Percentiles rank a stretch among this genome's conserved stretches.
Evolutionary conservation across 352 stramenopile species (phyloP).

Genomic region (Pythium volutum): DNA sequence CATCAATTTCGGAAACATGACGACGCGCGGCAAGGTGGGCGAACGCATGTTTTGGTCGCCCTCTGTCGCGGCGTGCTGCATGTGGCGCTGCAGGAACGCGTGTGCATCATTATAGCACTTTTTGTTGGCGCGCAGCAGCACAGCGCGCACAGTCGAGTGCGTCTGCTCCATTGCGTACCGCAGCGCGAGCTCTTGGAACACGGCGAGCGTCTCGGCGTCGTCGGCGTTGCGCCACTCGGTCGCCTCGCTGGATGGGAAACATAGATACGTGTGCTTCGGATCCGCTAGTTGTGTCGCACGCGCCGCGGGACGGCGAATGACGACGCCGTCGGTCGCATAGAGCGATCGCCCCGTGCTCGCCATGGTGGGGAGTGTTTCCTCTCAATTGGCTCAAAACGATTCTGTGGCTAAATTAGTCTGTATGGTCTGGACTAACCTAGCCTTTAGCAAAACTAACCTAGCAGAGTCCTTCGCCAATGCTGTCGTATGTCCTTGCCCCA

Average conservation of each 20-base stretch:
- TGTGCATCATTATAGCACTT: slow-evolving; percentile 65
- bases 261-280: background rate
- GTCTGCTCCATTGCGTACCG: slow-evolving; percentile 59
- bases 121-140: slow-evolving; percentile 64
- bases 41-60: background rate
- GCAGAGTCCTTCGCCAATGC: too few relatives aligned
- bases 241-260: background rate
- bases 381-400: too few relatives aligned
- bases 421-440: too few relatives aligned
- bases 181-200: slow-evolving; percentile 62
- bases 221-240: slow-evolving; percentile 1
- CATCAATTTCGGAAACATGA: slow-evolving; percentile 22
- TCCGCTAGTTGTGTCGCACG: background rate
- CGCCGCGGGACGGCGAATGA: slow-evolving; percentile 5
- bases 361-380: background rate
- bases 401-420: too few relatives aligned
- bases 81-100: slow-evolving; percentile 58
- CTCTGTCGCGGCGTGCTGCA: slow-evolving; percentile 15
- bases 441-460: too few relatives aligned
- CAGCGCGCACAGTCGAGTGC: slow-evolving; percentile 44
- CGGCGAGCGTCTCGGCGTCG: slow-evolving; percentile 19
- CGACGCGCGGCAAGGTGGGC: slow-evolving; percentile 7
- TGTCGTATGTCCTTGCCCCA: too few relatives aligned
- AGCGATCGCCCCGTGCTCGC: background rate
- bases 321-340: slow-evolving; percentile 14